Evolutionary conservation across 768 basidiomycete species (phyloP).

Genomic region (Suillus placidus): DNA sequence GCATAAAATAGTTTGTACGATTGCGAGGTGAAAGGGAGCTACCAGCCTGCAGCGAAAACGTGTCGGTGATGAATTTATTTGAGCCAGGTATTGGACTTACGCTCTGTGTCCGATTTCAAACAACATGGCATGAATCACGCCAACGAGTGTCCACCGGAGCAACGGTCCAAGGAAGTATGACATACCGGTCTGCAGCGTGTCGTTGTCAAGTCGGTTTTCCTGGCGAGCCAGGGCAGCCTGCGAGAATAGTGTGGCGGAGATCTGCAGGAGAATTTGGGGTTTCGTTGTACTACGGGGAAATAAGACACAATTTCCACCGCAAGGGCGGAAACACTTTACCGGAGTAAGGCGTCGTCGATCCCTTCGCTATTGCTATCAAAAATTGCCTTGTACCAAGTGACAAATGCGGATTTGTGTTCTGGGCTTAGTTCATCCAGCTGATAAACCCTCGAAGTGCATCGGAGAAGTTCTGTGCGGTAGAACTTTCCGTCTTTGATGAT

Average conservation of each 20-base stretch:
- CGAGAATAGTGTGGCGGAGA: conserved; percentile 67
- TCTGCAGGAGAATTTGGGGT: conserved; percentile 65
- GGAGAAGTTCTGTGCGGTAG: conserved; percentile 54
- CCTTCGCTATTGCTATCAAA: conserved; percentile 80
- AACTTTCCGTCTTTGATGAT: conserved; percentile 49
- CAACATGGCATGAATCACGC: conserved; percentile 65
- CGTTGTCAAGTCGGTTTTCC: conserved; percentile 63
- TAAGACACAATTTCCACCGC: conserved; percentile 4
- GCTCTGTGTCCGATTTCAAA: conserved; percentile 58
- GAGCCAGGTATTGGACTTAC: conserved; percentile 39
- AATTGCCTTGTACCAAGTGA: conserved; percentile 73
- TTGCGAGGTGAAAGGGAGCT: conserved; percentile 57
- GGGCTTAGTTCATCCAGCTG: conserved; percentile 42
- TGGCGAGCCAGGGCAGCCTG: conserved; percentile 55
- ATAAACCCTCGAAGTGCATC: conserved; percentile 48
- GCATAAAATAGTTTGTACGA: conserved; percentile 66
- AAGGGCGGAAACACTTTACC: conserved; percentile 40
- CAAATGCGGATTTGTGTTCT: conserved; percentile 49
- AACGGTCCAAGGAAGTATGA: conserved; percentile 76
- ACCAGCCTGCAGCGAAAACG: conserved; percentile 41
- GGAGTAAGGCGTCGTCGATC: conserved; percentile 77
- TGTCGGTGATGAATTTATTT: not conserved
- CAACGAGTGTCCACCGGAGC: conserved; percentile 79
- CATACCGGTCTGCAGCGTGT: conserved; percentile 71
- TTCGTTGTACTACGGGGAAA: conserved; percentile 60